Base-by-base conservation (phyloP, 2,329 filamentous ascomycete species). In the Thielaviopsis populi region DNA sequence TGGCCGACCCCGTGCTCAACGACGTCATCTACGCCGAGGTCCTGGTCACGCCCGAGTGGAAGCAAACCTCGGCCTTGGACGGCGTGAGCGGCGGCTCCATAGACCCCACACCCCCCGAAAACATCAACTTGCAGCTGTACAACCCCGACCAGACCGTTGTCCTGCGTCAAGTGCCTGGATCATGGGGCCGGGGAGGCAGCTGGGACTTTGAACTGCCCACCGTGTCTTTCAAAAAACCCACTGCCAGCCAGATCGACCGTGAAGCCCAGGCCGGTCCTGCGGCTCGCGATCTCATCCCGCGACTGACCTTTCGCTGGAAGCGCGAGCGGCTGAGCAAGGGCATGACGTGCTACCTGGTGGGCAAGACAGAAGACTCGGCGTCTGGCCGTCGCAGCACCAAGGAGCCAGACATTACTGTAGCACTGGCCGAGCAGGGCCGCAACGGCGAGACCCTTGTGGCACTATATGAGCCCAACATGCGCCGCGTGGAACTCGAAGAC, bases 121-220 rank as follows among this genome's bases (percentile, higher is more conserved):
- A 83, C 62, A 96, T 97, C 73, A 80, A 81, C n/a, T 80, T 97
- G 46, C 87, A 92, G 69, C 84, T 99, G 2, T 97, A 96, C 78
- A 94, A 96, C 72, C 94, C 94, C 0, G 92, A 97, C 72, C 90
- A 94, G 73, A 81, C 87, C 69, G 78, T 97, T 22, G 70, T 78
- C 0, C 81, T 97, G 42, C 84, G 81, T 69, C 82, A 85, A 70
- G 83, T 87, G 69, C 80, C 85, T 48, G 86, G 88, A 41, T 85
- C 86, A 66, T 95, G 91, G 87, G 91, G 87, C 67, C 86, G 84
- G 66, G 85, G 84, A 15, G 84, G 90, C 62, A 83, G 83, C 63
- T 99, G 92, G 86, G 89, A 94, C 68, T 97, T 99, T 74, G 89
- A 92, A 73, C 85, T 99, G 75, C 94, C 94, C 0, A 84, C 91